A percentile compares a stretch with the other conserved stretches of the same genome.
Conservation (phyloP, 805 yeast species). For the Naumovozyma baii region DNA sequence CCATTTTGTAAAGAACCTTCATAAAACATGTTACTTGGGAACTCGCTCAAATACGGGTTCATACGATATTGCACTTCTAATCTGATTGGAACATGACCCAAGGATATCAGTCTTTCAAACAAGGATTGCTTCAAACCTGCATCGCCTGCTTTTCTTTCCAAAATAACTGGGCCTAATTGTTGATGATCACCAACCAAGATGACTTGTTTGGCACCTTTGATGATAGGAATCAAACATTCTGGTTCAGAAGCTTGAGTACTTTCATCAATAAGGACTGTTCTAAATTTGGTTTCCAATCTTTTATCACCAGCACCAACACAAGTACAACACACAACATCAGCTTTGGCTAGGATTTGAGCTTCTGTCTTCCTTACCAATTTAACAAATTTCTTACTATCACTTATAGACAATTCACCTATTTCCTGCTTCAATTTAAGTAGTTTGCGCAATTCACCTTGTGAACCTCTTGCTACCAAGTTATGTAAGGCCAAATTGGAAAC, state of each 20-base stretch:
- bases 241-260: constrained; percentile 93
- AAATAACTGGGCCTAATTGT: constrained; percentile 86
- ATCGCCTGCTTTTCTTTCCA: constrained; percentile 69
- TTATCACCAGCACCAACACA: constrained; percentile 87
- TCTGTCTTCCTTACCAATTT: constrained; percentile 41
- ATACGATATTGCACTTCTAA: constrained; percentile 90
- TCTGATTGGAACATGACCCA: constrained; percentile 78
- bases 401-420: constrained; percentile 54
- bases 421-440: constrained; percentile 50
- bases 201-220: constrained; percentile 82
- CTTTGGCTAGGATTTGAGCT: constrained; percentile 37
- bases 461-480: constrained; percentile 37
- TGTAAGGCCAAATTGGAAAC: constrained; percentile 51
- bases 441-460: constrained; percentile 50
- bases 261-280: constrained; percentile 82
- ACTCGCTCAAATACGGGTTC: constrained; percentile 83
- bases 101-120: constrained; percentile 72
- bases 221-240: constrained; percentile 79
- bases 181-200: constrained; percentile 92
- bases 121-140: constrained; percentile 83
- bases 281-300: constrained; percentile 51
- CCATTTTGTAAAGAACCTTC: constrained; percentile 91
- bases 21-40: constrained; percentile 84
- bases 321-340: constrained; percentile 81
- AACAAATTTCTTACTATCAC: constrained; percentile 41